Conservation (phyloP, 1,284 basidiomycete genomes). For the Vanrija pseudolonga region DNA sequence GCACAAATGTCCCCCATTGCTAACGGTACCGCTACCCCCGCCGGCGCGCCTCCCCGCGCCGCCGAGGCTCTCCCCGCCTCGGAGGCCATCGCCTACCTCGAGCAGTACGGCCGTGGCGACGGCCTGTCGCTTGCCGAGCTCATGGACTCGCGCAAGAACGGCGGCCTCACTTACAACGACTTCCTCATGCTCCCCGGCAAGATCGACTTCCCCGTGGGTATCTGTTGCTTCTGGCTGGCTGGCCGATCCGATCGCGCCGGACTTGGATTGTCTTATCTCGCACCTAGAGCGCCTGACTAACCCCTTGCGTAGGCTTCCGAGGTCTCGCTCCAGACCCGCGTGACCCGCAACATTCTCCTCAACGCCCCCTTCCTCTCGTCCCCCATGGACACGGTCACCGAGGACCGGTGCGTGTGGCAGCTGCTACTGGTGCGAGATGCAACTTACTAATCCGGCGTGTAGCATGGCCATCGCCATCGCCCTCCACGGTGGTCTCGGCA, state of each 20-base stretch:
- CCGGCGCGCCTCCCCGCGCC: conserved; percentile 17
- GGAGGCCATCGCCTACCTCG: conserved; percentile 67
- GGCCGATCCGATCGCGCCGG: neutral
- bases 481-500: conserved; percentile 92
- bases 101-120: conserved; percentile 71
- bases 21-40: conserved; percentile 8
- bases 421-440: neutral
- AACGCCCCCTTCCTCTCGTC: conserved; percentile 97
- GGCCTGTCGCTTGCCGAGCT: conserved; percentile 82
- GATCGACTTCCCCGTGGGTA: conserved; percentile 82
- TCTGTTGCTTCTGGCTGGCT: neutral
- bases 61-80: conserved; percentile 25
- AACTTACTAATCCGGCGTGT: conserved; percentile 2
- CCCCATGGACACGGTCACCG: conserved; percentile 99
- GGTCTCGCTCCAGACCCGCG: conserved; percentile 75
- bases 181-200: conserved; percentile 92
- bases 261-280: neutral
- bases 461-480: conserved; percentile 93
- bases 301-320: conserved; percentile 47
- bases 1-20: conserved; percentile 11
- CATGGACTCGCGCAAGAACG: conserved; percentile 83
- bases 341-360: conserved; percentile 87
- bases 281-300: conserved; percentile 8
- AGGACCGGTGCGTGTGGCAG: conserved; percentile 58
- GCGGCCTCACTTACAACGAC: conserved; percentile 96